Evolutionary conservation across 257 asterid species (phyloP).

Genomic region (Scutellaria minor): DNA sequence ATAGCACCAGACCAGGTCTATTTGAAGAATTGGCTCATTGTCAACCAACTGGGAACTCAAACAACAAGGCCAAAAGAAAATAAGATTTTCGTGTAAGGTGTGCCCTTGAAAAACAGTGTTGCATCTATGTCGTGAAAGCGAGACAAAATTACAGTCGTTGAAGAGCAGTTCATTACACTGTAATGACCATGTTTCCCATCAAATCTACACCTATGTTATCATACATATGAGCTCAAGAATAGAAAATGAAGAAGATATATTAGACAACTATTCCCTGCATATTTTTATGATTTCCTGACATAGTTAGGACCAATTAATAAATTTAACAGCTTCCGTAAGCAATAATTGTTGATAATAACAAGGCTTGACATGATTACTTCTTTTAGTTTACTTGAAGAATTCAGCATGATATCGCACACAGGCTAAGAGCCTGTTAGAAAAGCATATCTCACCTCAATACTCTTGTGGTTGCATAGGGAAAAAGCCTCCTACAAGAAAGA

Average conservation of each 20-base stretch:
- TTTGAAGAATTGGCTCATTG: constrained; percentile 86
- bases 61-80: constrained; percentile 26
- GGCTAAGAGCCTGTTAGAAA: constrained; percentile 6
- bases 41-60: constrained; percentile 76
- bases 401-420: background rate
- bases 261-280: background rate
- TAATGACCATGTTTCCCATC: background rate
- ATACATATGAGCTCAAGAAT: constrained; percentile 1
- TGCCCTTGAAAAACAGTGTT: background rate
- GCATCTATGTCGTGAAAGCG: constrained; percentile 17
- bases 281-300: constrained; percentile 2
- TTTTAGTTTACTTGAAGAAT: constrained; percentile 11
- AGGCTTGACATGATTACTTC: background rate
- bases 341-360: background rate
- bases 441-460: constrained; percentile 65
- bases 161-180: background rate
- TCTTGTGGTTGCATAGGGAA: constrained; percentile 77
- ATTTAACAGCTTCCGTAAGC: constrained; percentile 6
- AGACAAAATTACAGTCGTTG: background rate
- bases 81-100: constrained; percentile 23
- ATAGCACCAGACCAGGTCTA: constrained; percentile 99
- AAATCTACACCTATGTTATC: constrained; percentile 1
- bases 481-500: constrained; percentile 81
- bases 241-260: constrained; percentile 17
- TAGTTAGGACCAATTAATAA: background rate